Conservation (phyloP, 768 basidiomycete species). For the Pholiota microspora region DNA sequence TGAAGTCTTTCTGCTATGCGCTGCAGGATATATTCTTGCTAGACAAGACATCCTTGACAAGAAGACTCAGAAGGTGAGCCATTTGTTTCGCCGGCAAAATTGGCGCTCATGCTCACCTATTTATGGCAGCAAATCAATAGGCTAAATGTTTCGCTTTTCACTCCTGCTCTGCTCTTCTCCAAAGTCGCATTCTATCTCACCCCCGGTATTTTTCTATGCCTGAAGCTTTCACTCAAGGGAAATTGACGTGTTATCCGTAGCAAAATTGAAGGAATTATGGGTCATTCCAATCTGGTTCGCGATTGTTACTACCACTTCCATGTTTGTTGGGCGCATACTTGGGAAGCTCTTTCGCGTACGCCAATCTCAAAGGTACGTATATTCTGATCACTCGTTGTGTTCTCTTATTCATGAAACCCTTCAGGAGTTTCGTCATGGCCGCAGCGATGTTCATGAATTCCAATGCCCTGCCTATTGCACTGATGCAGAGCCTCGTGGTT, state of each 20-base stretch:
- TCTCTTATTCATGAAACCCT: not conserved
- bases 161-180: slow-evolving; percentile 83
- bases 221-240: not conserved
- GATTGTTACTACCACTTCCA: slow-evolving; percentile 71
- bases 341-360: slow-evolving; percentile 66
- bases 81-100: slow-evolving; percentile 6
- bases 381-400: not conserved
- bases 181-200: slow-evolving; percentile 93
- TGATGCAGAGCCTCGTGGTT: slow-evolving; percentile 87
- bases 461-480: slow-evolving; percentile 91
- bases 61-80: slow-evolving; percentile 74
- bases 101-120: not conserved
- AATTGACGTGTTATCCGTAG: slow-evolving; percentile 28
- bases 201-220: slow-evolving; percentile 48
- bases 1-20: slow-evolving; percentile 83
- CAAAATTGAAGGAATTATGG: slow-evolving; percentile 80
- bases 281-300: slow-evolving; percentile 85
- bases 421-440: slow-evolving; percentile 75
- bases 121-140: slow-evolving; percentile 66
- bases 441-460: slow-evolving; percentile 93
- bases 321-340: slow-evolving; percentile 61
- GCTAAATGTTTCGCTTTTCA: slow-evolving; percentile 88
- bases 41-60: slow-evolving; percentile 82
- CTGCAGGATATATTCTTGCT: slow-evolving; percentile 83
- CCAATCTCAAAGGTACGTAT: slow-evolving; percentile 69